These are phyloP conservation scores for Termitomyces sp. DNA, from an alignment of 768 basidiomycete genomes.

Conservation along the genomic window DNA sequence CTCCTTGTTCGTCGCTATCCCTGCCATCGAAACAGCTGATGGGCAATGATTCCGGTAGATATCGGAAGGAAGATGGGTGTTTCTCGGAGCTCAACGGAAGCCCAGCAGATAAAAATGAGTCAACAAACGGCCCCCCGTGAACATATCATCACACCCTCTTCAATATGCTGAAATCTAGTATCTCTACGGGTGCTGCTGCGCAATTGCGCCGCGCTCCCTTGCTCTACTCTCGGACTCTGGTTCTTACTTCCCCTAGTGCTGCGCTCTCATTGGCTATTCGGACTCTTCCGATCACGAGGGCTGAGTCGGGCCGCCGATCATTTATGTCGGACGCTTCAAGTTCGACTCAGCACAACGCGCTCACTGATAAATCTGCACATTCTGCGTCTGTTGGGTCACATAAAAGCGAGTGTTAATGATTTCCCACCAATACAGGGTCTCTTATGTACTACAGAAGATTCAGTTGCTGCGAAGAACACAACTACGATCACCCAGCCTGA, in stretches of 20 bases:
- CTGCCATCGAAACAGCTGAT: not conserved
- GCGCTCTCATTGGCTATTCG: not conserved
- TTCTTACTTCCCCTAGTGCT: not conserved
- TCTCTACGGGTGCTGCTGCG: constrained; percentile 5
- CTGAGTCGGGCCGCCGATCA: constrained; percentile 8
- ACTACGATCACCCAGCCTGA: constrained; percentile 35
- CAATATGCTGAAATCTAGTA: constrained; percentile 12
- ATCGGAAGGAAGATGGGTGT: constrained; percentile 4
- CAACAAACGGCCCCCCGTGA: not conserved
- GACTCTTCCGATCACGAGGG: not conserved
- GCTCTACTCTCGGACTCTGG: constrained; percentile 5
- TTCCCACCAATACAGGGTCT: not conserved
- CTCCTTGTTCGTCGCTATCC: not conserved
- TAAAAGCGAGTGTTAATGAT: constrained; percentile 13
- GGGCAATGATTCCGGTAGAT: constrained; percentile 8
- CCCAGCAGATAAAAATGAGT: constrained; percentile 12
- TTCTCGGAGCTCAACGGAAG: constrained; percentile 16
- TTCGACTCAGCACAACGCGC: constrained; percentile 9
- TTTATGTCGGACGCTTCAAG: constrained; percentile 12
- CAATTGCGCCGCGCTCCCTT: constrained; percentile 11
- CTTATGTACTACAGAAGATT: constrained; percentile 7
- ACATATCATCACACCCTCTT: not conserved
- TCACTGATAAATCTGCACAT: constrained; percentile 16
- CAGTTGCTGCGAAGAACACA: constrained; percentile 13
- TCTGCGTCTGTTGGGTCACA: constrained; percentile 17